phyloP scores from a whole-genome alignment of 257 asterid genomes.

The Nicotiana sylvestris region DNA sequence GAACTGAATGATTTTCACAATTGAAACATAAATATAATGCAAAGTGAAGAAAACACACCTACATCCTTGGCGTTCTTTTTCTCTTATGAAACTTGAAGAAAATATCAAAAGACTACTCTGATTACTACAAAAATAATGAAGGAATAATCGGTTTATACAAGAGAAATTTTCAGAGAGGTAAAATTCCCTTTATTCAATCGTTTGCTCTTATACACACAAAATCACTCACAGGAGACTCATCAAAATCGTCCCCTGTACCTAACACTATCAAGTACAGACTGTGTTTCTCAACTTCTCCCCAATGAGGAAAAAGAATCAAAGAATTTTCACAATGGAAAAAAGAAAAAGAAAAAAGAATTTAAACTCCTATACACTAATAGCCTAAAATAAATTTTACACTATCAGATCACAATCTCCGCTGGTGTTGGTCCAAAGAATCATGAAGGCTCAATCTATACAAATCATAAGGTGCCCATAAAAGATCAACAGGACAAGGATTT shows the following conservation, averaged over 20 bases:
- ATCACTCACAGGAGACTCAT: not conserved
- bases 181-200: not conserved
- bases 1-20: not conserved
- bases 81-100: no score
- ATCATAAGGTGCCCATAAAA: slow-evolving; percentile 65
- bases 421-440: not conserved
- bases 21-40: not conserved
- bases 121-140: not conserved
- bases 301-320: not conserved
- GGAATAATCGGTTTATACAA: not conserved
- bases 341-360: not conserved
- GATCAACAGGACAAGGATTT: slow-evolving; percentile 54
- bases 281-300: not conserved
- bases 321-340: not conserved
- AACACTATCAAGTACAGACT: not conserved
- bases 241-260: not conserved
- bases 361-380: not conserved
- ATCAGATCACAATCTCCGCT: not conserved
- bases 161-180: no score
- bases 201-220: not conserved
- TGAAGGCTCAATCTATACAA: slow-evolving; percentile 4
- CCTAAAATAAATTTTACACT: no score
- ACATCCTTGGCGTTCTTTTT: no score
- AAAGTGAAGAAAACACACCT: no score
- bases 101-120: no score